Evolutionary conservation across 106 monocot genomes (phyloP).

Genomic region (Chionographis japonica): DNA sequence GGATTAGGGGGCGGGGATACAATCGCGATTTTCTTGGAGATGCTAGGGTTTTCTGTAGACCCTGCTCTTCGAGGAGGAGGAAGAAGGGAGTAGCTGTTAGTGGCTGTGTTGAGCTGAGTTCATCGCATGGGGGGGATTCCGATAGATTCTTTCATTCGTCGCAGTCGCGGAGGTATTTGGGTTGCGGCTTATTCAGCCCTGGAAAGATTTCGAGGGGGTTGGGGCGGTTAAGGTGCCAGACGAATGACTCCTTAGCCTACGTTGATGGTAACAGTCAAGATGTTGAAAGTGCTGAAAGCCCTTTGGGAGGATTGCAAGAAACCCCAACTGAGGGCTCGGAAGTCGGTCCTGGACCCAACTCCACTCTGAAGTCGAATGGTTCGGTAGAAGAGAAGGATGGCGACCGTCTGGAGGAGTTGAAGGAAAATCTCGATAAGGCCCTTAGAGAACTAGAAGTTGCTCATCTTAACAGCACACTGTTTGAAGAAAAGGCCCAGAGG

Average conservation of each 20-base stretch:
- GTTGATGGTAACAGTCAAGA: constrained; percentile 31
- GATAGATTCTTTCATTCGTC: constrained; percentile 1
- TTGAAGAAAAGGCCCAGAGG: constrained; percentile 88
- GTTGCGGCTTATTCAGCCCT: constrained; percentile 1
- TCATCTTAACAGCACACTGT: constrained; percentile 72
- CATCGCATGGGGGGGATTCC: constrained; percentile 3
- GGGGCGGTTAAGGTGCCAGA: constrained; percentile 37
- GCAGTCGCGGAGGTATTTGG: background rate
- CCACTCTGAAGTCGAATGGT: constrained; percentile 18
- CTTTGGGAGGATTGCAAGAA: background rate
- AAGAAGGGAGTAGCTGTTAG: constrained; percentile 10
- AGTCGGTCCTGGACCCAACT: constrained; percentile 6
- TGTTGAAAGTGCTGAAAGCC: constrained; percentile 18
- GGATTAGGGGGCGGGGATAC: constrained; percentile 14
- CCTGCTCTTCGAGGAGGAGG: constrained; percentile 23
- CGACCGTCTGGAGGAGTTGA: constrained; percentile 43
- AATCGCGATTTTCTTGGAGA: constrained; percentile 17
- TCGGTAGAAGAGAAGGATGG: constrained; percentile 37
- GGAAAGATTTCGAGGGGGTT: background rate
- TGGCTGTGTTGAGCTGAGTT: background rate
- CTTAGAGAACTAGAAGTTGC: constrained; percentile 79
- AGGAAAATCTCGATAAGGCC: constrained; percentile 62
- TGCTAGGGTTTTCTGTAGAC: constrained; percentile 24
- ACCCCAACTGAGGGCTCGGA: constrained; percentile 10
- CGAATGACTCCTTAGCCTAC: constrained; percentile 54